These are phyloP conservation scores for Picochlorum sp. DNA, from an alignment of 139 green algal genomes.

Conservation along the genomic window DNA sequence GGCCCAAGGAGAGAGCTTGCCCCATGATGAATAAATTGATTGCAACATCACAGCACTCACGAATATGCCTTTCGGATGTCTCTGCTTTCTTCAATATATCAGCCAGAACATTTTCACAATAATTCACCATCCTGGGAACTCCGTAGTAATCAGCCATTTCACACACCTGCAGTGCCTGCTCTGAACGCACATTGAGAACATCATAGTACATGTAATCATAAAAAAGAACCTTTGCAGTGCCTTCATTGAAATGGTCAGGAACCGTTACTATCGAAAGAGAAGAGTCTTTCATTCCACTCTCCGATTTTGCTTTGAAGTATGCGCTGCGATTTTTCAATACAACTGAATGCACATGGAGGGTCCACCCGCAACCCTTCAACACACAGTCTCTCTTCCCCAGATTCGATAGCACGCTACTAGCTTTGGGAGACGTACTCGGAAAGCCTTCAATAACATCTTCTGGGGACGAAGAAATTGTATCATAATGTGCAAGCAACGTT, in stretches of 20 bases:
- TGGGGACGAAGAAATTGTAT: not conserved
- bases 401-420: not conserved
- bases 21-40: slow-evolving; percentile 41
- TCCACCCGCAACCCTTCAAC: not conserved
- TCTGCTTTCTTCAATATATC: slow-evolving; percentile 21
- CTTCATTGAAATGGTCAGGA: slow-evolving; percentile 46
- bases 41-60: slow-evolving; percentile 29
- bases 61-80: not conserved
- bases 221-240: slow-evolving; percentile 26
- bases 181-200: slow-evolving; percentile 11
- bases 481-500: not conserved
- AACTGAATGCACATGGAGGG: slow-evolving; percentile 10
- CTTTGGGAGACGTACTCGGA: not conserved
- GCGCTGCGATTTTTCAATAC: slow-evolving; percentile 41
- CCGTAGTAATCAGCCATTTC: slow-evolving; percentile 47
- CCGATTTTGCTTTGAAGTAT: slow-evolving; percentile 31
- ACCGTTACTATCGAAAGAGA: slow-evolving; percentile 16
- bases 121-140: slow-evolving; percentile 27
- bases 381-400: not conserved
- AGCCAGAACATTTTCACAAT: slow-evolving; percentile 43
- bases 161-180: slow-evolving; percentile 16
- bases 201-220: slow-evolving; percentile 50
- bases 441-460: slow-evolving; percentile 19
- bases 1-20: slow-evolving; percentile 36
- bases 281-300: slow-evolving; percentile 43